These are phyloP conservation scores for Globisporangium nodosum DNA, from an alignment of 352 stramenopile species.

Conservation along the genomic window DNA sequence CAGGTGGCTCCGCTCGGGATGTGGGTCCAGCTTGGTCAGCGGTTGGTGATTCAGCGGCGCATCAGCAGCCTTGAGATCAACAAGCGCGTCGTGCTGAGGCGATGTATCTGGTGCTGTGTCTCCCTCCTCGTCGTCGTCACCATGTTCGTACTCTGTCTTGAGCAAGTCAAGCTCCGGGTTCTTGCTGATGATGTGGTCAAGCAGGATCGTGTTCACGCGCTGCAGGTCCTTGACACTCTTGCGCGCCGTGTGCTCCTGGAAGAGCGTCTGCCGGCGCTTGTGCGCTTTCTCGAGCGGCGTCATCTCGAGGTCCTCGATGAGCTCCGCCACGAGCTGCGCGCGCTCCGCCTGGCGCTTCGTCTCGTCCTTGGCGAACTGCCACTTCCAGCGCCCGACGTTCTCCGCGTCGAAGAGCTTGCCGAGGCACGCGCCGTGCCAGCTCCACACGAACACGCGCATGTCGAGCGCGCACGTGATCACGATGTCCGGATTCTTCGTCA, in stretches of 20 bases:
- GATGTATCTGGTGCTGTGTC: too few species aligned
- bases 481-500: slow-evolving; percentile 55
- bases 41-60: slow-evolving; percentile 3
- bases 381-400: slow-evolving; percentile 34
- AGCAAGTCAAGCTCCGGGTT: slow-evolving; percentile 44
- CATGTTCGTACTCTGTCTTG: slow-evolving; percentile 17
- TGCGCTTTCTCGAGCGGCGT: slow-evolving; percentile 34
- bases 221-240: slow-evolving; percentile 40
- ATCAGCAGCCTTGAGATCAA: neutral
- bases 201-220: slow-evolving; percentile 42
- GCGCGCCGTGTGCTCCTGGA: slow-evolving; percentile 41
- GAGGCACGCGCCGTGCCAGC: slow-evolving; percentile 51
- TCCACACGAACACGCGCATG: slow-evolving; percentile 66
- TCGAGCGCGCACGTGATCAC: slow-evolving; percentile 57
- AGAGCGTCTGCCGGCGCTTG: slow-evolving; percentile 33
- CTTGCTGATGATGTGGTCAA: slow-evolving; percentile 68
- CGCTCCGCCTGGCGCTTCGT: slow-evolving; percentile 38
- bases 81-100: too few species aligned
- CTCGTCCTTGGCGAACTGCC: slow-evolving; percentile 56
- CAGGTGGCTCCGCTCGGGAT: neutral
- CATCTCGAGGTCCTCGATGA: slow-evolving; percentile 47
- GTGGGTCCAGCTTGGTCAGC: too few species aligned
- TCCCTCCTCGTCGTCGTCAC: neutral
- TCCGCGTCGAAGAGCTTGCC: slow-evolving; percentile 66
- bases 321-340: slow-evolving; percentile 24